Evolutionary conservation across 257 asterid species (phyloP).

Genomic region (Primulina tabacum): DNA sequence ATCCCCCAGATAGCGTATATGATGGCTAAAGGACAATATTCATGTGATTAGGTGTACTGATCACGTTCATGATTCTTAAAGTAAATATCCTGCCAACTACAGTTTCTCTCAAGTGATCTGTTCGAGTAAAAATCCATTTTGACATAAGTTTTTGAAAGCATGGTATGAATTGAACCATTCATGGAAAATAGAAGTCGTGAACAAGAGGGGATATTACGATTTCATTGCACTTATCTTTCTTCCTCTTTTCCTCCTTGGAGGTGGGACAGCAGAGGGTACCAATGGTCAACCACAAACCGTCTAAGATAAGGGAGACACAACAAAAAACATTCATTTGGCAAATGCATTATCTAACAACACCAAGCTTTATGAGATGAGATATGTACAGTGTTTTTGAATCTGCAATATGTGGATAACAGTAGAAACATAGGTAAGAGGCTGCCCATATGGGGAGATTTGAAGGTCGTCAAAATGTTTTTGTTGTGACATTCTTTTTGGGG

Average conservation of each 20-base stretch:
- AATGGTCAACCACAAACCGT: slow-evolving; percentile 8
- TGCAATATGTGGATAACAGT: slow-evolving; percentile 5
- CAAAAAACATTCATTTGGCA: not conserved
- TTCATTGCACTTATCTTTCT: not conserved
- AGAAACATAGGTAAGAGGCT: not conserved
- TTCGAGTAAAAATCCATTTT: not conserved
- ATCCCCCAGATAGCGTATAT: slow-evolving; percentile 10
- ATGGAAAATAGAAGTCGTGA: slow-evolving; percentile 8
- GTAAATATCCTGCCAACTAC: slow-evolving; percentile 12
- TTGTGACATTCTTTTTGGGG: not conserved
- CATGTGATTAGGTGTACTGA: slow-evolving; percentile 1
- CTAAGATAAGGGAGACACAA: slow-evolving; percentile 15
- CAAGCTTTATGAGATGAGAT: slow-evolving; percentile 3
- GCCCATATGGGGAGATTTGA: slow-evolving; percentile 11
- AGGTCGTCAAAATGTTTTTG: slow-evolving; percentile 5
- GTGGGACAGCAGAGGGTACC: slow-evolving; percentile 1
- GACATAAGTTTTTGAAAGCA: slow-evolving; percentile 1
- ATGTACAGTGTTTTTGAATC: not conserved
- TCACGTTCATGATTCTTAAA: slow-evolving; percentile 14
- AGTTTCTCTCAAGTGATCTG: not conserved
- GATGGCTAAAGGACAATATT: slow-evolving; percentile 1
- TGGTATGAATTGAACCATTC: not conserved
- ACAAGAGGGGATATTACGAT: not conserved
- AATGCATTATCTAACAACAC: not conserved
- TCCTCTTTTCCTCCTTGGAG: slow-evolving; percentile 12